Evolutionary conservation across 805 yeast species (phyloP), one percentile per base, ranked within the genome.

Genomic region (Wickerhamiella kurtzmanii): DNA sequence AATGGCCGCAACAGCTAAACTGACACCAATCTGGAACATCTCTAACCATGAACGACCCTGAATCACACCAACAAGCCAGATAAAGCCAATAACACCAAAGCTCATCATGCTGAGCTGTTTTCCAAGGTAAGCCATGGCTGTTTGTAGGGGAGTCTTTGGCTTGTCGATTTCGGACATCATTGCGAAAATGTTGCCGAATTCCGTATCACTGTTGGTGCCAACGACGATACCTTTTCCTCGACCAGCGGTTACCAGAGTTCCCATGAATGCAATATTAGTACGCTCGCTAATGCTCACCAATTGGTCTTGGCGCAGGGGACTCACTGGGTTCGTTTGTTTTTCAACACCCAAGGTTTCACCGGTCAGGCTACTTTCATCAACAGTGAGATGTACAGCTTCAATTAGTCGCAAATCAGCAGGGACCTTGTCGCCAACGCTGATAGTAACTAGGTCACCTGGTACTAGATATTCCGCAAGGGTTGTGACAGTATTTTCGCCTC

Each of bases 1-100:
- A 56, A 92, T 92, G 2, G 98, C 98, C 44, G 99, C 99, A 17
- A 92, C 99, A 2, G 98, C 99, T 52, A 92, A 71, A 1, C 96
- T 87, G 8, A 92, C 99, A 1, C 96, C 85, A 49, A 92, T 87
- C 64, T 89, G 96, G 67, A 92, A 89, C 96, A 94, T 92, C 53
- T 92, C 97, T 48, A 92, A 73, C 96, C 96, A 88, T 8, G 83
- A 74, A 52, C 94, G 81, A 43, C 98, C 97, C 67, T 92, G 95
- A 43, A 85, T 49, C 18, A 92, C 72, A 49, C 98, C 99, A 55
- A 92, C 73, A 19, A 92, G 60, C 57, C 96, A 89, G 60, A 92
- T 92, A n/a, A 82, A 62, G 43, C 95, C 96, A 64, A 92, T 92
- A 28, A 89, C 81, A 21, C 72, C 77, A 67, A 92, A 92, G 65